Evolutionary conservation across 371 early-diverging fungal genomes (phyloP).

Genomic region (Thermomucor indicae-seudaticae): DNA sequence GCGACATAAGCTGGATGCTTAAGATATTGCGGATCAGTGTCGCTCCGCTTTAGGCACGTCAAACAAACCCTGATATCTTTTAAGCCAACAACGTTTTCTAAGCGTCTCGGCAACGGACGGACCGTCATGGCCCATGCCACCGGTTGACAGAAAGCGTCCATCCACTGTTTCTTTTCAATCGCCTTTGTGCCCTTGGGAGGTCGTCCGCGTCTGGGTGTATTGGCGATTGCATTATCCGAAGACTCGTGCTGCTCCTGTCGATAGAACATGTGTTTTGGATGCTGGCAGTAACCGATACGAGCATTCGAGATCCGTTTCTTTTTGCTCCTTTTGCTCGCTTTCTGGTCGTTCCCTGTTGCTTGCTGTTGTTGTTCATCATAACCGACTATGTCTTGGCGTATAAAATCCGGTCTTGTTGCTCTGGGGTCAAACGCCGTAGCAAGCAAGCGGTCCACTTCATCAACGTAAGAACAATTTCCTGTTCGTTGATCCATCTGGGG

Average conservation of each 20-base stretch:
- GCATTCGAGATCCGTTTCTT: slow-evolving; percentile 6
- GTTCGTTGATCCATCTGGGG: too few species aligned
- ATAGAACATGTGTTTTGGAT: slow-evolving; percentile 19
- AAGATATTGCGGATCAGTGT: slow-evolving; percentile 31
- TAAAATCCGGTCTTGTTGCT: too few species aligned
- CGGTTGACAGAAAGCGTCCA: background rate
- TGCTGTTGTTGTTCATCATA: too few species aligned
- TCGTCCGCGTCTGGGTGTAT: slow-evolving; percentile 30
- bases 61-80: slow-evolving; percentile 32
- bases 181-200: slow-evolving; percentile 41
- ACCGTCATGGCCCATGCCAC: slow-evolving; percentile 19
- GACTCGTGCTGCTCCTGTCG: slow-evolving; percentile 1
- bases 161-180: background rate
- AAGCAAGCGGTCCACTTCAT: too few species aligned
- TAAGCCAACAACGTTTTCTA: slow-evolving; percentile 33
- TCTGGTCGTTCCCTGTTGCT: too few species aligned
- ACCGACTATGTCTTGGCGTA: too few species aligned
- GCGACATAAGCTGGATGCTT: slow-evolving; percentile 19
- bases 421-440: too few species aligned
- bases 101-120: slow-evolving; percentile 33
- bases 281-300: slow-evolving; percentile 17
- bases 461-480: too few species aligned
- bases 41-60: slow-evolving; percentile 39
- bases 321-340: too few species aligned
- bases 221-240: background rate